Conservation (phyloP, 345 rosid genomes). For the Kandelia obovata region DNA sequence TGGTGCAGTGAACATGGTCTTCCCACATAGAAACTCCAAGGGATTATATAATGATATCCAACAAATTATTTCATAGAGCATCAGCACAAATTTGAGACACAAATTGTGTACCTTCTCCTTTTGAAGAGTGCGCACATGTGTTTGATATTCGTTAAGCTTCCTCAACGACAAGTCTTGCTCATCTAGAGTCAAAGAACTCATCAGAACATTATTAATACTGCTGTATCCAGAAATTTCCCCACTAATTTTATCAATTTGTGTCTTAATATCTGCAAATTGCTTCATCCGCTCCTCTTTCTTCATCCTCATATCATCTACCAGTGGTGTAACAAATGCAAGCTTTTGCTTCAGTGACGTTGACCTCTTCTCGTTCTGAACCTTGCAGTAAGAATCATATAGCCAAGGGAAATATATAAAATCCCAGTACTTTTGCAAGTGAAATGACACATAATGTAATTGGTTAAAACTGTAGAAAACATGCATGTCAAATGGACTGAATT, state of each 20-base stretch:
- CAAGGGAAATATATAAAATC: neutral
- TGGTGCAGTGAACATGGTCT: too few relatives aligned
- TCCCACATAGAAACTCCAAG: too few relatives aligned
- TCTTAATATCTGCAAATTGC: conserved; percentile 66
- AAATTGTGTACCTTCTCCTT: conserved; percentile 68
- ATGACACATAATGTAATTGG: neutral
- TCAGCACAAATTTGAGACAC: neutral
- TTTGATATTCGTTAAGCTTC: conserved; percentile 76
- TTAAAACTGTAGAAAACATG: too few relatives aligned
- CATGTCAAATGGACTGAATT: too few relatives aligned
- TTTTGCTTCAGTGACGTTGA: conserved; percentile 64
- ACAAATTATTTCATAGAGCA: neutral
- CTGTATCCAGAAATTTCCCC: conserved; percentile 75
- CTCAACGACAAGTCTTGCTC: conserved; percentile 82
- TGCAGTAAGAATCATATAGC: neutral
- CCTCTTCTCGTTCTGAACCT: conserved; percentile 53
- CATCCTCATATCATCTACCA: conserved; percentile 67
- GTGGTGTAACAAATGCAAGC: conserved; percentile 70
- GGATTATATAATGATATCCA: neutral
- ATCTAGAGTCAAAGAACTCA: conserved; percentile 45
- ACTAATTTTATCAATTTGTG: conserved; percentile 76
- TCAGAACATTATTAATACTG: conserved; percentile 35
- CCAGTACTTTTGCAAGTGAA: neutral
- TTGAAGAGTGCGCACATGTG: conserved; percentile 73
- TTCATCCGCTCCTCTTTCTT: conserved; percentile 79